Evolutionary conservation across 1,139 yeast genomes (phyloP), one percentile per base, ranked within the genome.

Genomic region (Hanseniaspora gamundiae): DNA sequence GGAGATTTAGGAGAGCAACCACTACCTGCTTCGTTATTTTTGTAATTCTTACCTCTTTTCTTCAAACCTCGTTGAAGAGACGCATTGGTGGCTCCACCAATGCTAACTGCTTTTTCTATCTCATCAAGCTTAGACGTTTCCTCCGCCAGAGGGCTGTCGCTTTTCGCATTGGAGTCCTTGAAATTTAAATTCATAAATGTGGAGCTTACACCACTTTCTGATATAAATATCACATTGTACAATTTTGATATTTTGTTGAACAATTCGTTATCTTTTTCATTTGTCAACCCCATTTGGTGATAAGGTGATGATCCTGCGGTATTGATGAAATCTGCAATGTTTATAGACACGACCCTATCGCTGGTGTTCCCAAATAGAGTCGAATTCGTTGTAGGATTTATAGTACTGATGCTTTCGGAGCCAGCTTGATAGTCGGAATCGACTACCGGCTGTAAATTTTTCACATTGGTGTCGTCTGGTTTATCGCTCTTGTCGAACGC

Each of bases 1-100:
- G 60, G 52, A 1, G 61, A 56, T 44, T 58, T 59, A 11, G 60
- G 60, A 13, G 60, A 54, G 30, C 10, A 21, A 24, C 8, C 31
- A 14, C 33, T 31, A 22, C 6, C 16, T 29, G 26, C 24, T 30
- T 8, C 27, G 27, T 21, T 41, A 33, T 35, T 22, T 29, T 20
- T 41, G 36, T 13, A 28, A 20, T 20, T 36, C 33, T 11, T 28
- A 13, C 11, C 22, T 20, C 21, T 21, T 29, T 22, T 41, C 29
- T 16, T 27, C 7, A 16, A 16, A 28, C 17, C 30, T 41, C 3
- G 40, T 35, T 6, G 17, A n/a, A 30, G 8, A 14, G 17, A 29
- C 31, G 31, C n/a, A 13, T 29, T 29, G 5, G 31, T 30, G 3
- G 17, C 8, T 4, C 13, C 19, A n/a, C 17, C 17, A 2, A 6